Percentiles rank a stretch among this genome's conserved stretches.
phyloP scores from a whole-genome alignment of 2,329 filamentous ascomycete genomes.

The Colletotrichum cordylinicola region DNA sequence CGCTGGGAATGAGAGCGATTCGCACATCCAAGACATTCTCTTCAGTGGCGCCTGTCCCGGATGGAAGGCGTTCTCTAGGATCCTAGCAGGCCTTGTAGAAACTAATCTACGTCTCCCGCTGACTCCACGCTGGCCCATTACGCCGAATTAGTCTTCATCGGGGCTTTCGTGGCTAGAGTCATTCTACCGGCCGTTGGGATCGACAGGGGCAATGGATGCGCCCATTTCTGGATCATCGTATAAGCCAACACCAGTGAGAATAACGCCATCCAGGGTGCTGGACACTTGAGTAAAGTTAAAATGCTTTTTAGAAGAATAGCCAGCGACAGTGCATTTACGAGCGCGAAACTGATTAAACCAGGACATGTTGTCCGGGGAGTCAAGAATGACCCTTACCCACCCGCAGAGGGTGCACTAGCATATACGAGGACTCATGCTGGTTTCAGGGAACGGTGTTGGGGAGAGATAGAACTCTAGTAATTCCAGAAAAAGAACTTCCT shows the following conservation, averaged over 20 bases:
- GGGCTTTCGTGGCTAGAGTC: background rate
- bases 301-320: no score
- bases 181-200: background rate
- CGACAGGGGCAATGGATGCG: background rate
- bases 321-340: no score
- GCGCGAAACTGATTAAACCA: background rate
- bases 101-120: background rate
- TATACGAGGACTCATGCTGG: background rate
- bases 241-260: background rate
- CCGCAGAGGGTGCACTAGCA: background rate
- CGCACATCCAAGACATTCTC: background rate
- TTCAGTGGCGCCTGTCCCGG: background rate
- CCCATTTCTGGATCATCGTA: background rate
- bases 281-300: background rate
- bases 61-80: background rate
- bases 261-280: accelerated
- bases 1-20: background rate
- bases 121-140: background rate
- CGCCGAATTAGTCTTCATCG: background rate
- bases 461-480: no score
- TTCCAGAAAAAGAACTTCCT: no score
- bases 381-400: background rate
- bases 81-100: background rate
- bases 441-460: no score
- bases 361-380: background rate